phyloP scores from a whole-genome alignment of 2,329 filamentous ascomycete genomes.

The Nemania bipapillata region DNA sequence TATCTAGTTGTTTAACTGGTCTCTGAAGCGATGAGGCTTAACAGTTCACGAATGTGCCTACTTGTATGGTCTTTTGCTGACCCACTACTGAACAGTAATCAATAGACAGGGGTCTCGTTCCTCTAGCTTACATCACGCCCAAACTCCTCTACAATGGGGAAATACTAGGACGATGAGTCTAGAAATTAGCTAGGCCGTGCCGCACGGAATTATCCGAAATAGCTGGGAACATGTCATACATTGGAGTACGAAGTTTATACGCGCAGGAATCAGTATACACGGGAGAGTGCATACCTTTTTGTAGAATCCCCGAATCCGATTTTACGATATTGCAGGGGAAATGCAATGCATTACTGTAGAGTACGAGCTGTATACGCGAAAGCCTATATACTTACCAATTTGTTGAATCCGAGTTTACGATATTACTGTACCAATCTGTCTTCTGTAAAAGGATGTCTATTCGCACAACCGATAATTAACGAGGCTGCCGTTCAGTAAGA shows the following conservation, averaged over 20 bases:
- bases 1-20: not conserved
- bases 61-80: not conserved
- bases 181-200: not conserved
- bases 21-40: not conserved
- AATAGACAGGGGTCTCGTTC: constrained; percentile 2
- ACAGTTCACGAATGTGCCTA: not conserved
- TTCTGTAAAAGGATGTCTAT: no score
- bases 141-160: not conserved
- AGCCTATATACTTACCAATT: no score
- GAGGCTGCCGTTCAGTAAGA: no score
- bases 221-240: not conserved
- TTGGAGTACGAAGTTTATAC: not conserved
- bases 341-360: no score
- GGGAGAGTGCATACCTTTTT: no score
- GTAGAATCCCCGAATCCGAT: no score
- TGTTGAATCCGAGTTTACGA: no score
- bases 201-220: constrained; percentile 7
- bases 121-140: not conserved
- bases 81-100: not conserved
- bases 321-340: no score
- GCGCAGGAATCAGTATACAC: no score
- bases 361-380: no score
- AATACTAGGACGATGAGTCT: not conserved
- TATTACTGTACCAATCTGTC: no score
- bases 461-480: no score